Base-by-base conservation (phyloP, 2,329 filamentous ascomycete genomes). In the Venturia aucupariae region DNA sequence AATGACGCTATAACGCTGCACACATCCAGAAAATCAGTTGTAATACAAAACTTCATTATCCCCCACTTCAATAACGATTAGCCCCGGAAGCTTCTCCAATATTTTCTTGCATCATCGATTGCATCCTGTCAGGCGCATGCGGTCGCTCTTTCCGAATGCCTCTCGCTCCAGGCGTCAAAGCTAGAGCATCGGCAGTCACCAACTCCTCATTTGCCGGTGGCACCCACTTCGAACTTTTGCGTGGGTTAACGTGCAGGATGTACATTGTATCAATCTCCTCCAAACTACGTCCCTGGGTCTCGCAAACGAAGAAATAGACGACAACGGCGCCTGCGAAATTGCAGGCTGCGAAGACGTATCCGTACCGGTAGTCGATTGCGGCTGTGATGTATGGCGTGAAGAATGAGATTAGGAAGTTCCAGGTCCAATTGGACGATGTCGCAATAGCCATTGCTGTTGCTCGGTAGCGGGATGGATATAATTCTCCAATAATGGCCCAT, bases 211-310 rank as follows among this genome's bases (percentile, higher is more conserved):
- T 44, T 13, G n/a, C 61, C 24, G 61, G 61, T 51, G 61, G 41
- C 41, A 15, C 32, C 83, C 82, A 89, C 67, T 81, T 76, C 57
- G 77, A 72, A 69, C 84, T 87, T 78, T 85, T 82, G 77, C 83
- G 84, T 0, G 88, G 86, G 68, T 78, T 83, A 22, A 90, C 85
- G 32, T 77, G 77, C 61, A 87, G 78, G 42, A 90, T 79, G 68
- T 91, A 92, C 86, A 90, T 89, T 60, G 85, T 87, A 70, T 93
- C 90, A 64, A 93, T 88, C 73, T 92, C 88, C 76, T 93, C 90
- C 1, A 93, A 80, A 0, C 84, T 86, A 6, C 88, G 83, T 62
- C 87, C 89, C 71, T 89, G 86, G 57, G 84, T 86, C 72, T 92
- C 89, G 64, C 88, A 85, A 62, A 92, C 82, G 73, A 91, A 91